A percentile compares a stretch with the other conserved stretches of the same genome.
Conservation (phyloP, 768 basidiomycete species). For the Rhodotorula graminis region DNA sequence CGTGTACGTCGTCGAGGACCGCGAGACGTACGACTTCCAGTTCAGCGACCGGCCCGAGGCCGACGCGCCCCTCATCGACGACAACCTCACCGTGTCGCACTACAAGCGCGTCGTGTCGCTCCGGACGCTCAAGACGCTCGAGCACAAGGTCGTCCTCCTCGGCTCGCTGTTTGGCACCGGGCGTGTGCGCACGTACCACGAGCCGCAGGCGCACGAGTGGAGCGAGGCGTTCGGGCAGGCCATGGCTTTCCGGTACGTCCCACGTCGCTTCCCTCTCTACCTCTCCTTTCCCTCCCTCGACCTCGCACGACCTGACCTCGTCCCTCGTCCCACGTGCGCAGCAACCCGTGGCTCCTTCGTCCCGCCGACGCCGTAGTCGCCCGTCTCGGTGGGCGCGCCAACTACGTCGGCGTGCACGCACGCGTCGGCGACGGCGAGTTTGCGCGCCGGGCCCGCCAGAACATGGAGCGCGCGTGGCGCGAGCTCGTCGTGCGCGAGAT, state of each 20-base stretch:
- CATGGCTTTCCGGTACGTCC: slow-evolving; percentile 53
- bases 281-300: too few relatives aligned
- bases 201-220: not conserved
- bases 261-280: too few relatives aligned
- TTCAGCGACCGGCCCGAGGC: slow-evolving; percentile 53
- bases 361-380: slow-evolving; percentile 53
- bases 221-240: slow-evolving; percentile 49
- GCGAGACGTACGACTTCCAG: slow-evolving; percentile 58
- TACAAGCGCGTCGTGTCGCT: slow-evolving; percentile 31
- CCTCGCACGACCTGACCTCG: too few relatives aligned
- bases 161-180: slow-evolving; percentile 73
- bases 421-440: slow-evolving; percentile 67
- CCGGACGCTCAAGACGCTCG: slow-evolving; percentile 46
- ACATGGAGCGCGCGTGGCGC: slow-evolving; percentile 54
- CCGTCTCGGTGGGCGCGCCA: slow-evolving; percentile 48
- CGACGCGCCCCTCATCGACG: slow-evolving; percentile 8
- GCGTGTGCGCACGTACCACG: slow-evolving; percentile 54
- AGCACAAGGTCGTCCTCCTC: slow-evolving; percentile 59
- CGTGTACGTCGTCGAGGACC: slow-evolving; percentile 53
- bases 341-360: slow-evolving; percentile 52
- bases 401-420: slow-evolving; percentile 62
- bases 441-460: slow-evolving; percentile 48
- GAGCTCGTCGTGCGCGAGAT: not conserved
- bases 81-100: not conserved
- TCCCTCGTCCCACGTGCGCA: not conserved